Conservation (phyloP, 108 stramenopile species). For the Nitzschia putrida region DNA sequence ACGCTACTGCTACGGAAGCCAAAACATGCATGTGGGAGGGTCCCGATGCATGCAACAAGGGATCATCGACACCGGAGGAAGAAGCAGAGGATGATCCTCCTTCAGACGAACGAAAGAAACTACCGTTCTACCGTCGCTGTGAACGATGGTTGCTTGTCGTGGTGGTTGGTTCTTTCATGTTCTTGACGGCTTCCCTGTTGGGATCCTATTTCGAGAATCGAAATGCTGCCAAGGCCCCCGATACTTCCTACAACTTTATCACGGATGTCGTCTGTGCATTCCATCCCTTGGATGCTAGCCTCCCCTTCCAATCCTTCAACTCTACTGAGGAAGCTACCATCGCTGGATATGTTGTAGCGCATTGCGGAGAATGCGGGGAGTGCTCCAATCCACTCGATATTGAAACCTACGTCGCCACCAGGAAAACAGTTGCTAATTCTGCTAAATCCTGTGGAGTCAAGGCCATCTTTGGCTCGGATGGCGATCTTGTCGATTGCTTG, state of each 20-base stretch:
- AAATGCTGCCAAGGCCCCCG: conserved; percentile 28
- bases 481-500: conserved; percentile 30
- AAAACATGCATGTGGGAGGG: too few species aligned
- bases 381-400: conserved; percentile 51
- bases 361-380: conserved; percentile 51
- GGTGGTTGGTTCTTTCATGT: neutral
- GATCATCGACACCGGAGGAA: too few species aligned
- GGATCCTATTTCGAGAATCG: conserved; percentile 28
- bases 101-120: too few species aligned
- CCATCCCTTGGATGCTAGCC: conserved; percentile 14
- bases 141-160: neutral
- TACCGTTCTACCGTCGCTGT: neutral
- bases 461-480: conserved; percentile 28
- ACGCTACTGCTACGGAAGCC: neutral
- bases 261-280: conserved; percentile 32
- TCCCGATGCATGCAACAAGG: too few species aligned
- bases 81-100: too few species aligned
- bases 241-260: conserved; percentile 30
- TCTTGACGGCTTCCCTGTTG: conserved; percentile 16
- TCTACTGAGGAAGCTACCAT: neutral
- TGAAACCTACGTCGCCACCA: conserved; percentile 33
- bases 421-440: conserved; percentile 35
- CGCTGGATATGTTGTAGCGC: conserved; percentile 21
- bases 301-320: conserved; percentile 24
- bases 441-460: conserved; percentile 33